Evolutionary conservation across 257 asterid species (phyloP), one percentile per base, ranked within the genome.

Genomic region (Solanum piurae): DNA sequence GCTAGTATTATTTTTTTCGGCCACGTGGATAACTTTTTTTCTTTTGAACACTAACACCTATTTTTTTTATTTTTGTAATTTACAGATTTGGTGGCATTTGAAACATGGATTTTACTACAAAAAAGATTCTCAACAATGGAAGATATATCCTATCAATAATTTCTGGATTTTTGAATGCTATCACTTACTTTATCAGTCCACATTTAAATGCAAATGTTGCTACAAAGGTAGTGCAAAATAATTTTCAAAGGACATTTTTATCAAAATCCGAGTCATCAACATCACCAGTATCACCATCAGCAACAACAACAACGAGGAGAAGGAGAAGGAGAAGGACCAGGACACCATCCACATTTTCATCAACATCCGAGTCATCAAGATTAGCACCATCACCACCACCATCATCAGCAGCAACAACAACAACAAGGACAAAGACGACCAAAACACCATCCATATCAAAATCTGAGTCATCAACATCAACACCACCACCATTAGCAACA

Each of bases 381-480:
- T 29, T 13, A 68, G 11, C 33, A 64, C 16, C 12, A 68, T 5
- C 23, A 12, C 0, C 14, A 16, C 0, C 6, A 33, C 0, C 14
- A 4, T 6, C 14, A 33, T 0, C 14, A 8, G 0, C 21, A 11
- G 3, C 83, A 14, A 31, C 69, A 2, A 23, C 38, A 6, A 7
- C 7, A 29, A 69, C 2, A 7, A 62, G 7, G 31, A 5, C 7
- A 11, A n/a, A 11, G 11, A 69, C 11, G 0, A 5, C 21, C 5
- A 69, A 1, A 69, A 29, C 2, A 29, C 11, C 38, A 13, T 69
- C 10, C 12, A 1, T 29, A 69, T 69, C 23, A 16, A 69, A 6
- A 6, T 29, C 10, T 0, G 75, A 69, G 75, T 6, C 21, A 12
- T 29, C 75, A 69, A 68, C 38, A 68, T 68, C 1, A 29, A 1